Evolutionary conservation across 108 stramenopile genomes (phyloP), one percentile per base, ranked within the genome.

Genomic region (Bacterosira constricta): DNA sequence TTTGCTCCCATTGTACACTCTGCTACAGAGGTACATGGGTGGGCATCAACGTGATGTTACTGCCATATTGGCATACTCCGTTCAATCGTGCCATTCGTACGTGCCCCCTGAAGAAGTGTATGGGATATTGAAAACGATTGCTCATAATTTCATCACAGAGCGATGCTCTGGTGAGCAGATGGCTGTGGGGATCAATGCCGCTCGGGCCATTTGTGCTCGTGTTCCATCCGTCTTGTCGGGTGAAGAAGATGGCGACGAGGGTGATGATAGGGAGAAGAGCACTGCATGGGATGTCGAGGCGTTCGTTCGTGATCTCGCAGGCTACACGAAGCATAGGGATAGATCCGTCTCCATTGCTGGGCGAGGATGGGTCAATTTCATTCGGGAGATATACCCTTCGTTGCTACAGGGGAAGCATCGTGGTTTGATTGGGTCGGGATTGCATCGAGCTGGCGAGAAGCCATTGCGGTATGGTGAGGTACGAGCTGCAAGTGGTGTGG

Each of bases 151-250:
- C 68, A 86, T 98, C 8, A 90, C 91, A 8, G 96, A 97, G 46
- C 65, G 98, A 30, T 97, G 91, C 66, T 85, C 91, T 2, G 84
- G 85, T 23, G 98, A 98, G 76, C 93, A 88, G 77, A 97, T 99
- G 89, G 96, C 97, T 4, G 94, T 99, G 6, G 99, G 99, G 4
- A 96, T 99, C 69, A 98, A 98, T 77, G 84, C 96, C n/a, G 77
- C 87, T 39, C 83, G 96, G 15, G 97, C 97, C 41, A 89, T 99
- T 67, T 83, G 89, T 61, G 59, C 73, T 7, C 72, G 97, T n/a
- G 88, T 94, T 11, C 99, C 99, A 2, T 77, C 94, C 23, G 75
- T 95, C 0, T 75, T 98, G 45, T 81, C 88, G 26, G 83, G 85
- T 38, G 94, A 96, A 46, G 88, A 91, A 6, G 85, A 86, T 7